Conservation (phyloP, 805 yeast species). For the Ogataea nonfermentans region DNA sequence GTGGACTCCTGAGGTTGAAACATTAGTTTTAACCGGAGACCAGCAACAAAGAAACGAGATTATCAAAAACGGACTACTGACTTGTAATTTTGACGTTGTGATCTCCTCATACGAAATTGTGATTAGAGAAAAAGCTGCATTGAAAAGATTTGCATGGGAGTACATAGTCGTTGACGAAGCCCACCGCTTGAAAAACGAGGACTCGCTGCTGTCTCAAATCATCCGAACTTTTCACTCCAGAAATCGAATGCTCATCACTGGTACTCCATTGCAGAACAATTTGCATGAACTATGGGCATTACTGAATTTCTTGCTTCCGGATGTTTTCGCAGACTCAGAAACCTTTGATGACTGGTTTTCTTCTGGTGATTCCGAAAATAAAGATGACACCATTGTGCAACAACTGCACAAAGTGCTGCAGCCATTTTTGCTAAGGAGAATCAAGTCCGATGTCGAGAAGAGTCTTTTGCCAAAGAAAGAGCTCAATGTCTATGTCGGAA, state of each 20-base stretch:
- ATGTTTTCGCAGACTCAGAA: conserved; percentile 69
- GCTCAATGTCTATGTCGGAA: conserved; percentile 66
- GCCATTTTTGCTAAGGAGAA: conserved; percentile 74
- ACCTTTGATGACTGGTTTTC: conserved; percentile 77
- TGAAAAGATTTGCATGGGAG: conserved; percentile 70
- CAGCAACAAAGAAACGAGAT: conserved; percentile 61
- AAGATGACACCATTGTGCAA: conserved; percentile 48
- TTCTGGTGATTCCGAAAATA: conserved; percentile 36
- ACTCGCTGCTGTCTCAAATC: conserved; percentile 67
- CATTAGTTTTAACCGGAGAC: conserved; percentile 70
- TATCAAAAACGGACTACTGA: conserved; percentile 47
- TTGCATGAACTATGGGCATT: conserved; percentile 81
- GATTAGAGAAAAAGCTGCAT: conserved; percentile 66
- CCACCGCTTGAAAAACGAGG: conserved; percentile 78
- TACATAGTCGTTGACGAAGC: conserved; percentile 81
- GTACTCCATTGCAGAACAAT: conserved; percentile 81
- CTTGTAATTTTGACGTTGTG: conserved; percentile 70
- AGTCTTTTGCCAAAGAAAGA: conserved; percentile 75
- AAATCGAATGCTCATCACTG: conserved; percentile 71
- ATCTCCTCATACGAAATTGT: conserved; percentile 75
- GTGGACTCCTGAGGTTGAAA: conserved; percentile 80
- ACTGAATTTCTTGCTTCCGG: conserved; percentile 73
- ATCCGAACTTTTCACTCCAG: conserved; percentile 69
- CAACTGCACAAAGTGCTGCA: conserved; percentile 74
- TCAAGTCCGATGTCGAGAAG: conserved; percentile 79